Evolutionary conservation across 2,329 filamentous ascomycete species (phyloP), one percentile per base, ranked within the genome.

Genomic region (Diaporthe velutina): DNA sequence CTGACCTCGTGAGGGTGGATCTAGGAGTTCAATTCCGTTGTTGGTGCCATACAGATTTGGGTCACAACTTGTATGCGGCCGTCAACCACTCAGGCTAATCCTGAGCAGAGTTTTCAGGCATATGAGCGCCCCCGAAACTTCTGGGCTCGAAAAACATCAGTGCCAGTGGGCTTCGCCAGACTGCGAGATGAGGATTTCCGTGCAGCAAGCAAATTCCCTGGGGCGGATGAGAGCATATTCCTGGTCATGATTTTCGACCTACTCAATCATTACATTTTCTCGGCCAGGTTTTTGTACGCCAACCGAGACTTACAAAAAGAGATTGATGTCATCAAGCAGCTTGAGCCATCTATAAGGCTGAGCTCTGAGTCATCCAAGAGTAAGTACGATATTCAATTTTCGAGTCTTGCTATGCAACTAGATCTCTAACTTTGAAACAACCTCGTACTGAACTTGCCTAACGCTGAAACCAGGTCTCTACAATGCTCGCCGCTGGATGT

Each of bases 401-500:
- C 28, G 25, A 52, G 3, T 9, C 12, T 54, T 28, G 22, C 48
- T 10, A 13, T 7, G 12, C n/a, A n/a, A n/a, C n/a, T n/a, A n/a
- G n/a, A n/a, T n/a, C n/a, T n/a, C n/a, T n/a, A n/a, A n/a, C n/a
- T n/a, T n/a, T n/a, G n/a, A n/a, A n/a, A n/a, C n/a, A n/a, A n/a
- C n/a, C n/a, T 28, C n/a, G 8, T 28, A 7, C 3, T 4, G 8
- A 9, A 30, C 38, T 22, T 3, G 25, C 25, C n/a, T 45, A 2
- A 33, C 38, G 22, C 9, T 22, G 17, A 22, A 22, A 0, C 2
- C 17, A 64, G 58, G 38, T 13, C 25, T 64, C 7, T 64, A 64
- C 25, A 64, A 64, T 28, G 25, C 58, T 42, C 58, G 58, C 1
- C 58, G 58, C 15, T 64, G 58, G 58, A 22, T 13, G 58, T 64